These are phyloP conservation scores for Dictyostelium brefeldianum DNA, from an alignment of 78 protist genomes.

Conservation along the genomic window DNA sequence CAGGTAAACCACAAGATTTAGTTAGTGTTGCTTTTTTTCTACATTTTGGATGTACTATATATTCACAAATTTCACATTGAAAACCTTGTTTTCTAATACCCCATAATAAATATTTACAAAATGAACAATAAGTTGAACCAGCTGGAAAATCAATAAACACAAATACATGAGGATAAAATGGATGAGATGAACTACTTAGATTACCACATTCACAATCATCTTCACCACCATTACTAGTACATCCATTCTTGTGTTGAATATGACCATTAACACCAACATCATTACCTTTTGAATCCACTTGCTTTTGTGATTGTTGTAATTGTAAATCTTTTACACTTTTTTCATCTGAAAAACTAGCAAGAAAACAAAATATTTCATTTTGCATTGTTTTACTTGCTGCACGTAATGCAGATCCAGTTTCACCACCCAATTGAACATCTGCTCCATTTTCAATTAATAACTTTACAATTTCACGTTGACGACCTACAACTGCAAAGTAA, in stretches of 20 bases:
- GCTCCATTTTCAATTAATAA: constrained; percentile 45
- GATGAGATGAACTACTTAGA: background rate
- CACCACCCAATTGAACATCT: constrained; percentile 55
- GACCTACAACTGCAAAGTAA: constrained; percentile 45
- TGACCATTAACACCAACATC: background rate
- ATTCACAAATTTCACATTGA: constrained; percentile 64
- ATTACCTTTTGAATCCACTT: background rate
- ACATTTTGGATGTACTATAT: constrained; percentile 65
- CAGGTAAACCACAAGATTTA: constrained; percentile 26
- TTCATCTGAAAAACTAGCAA: constrained; percentile 25
- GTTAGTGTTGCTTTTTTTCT: constrained; percentile 60
- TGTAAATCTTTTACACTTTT: background rate
- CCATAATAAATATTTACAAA: constrained; percentile 52
- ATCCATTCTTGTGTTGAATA: background rate
- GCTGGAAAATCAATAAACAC: constrained; percentile 49
- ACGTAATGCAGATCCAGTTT: constrained; percentile 33
- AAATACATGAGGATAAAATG: constrained; percentile 70
- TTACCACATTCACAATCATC: background rate
- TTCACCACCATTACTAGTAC: background rate
- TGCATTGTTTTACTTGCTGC: constrained; percentile 42
- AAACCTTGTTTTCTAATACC: constrained; percentile 63
- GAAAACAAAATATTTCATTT: constrained; percentile 22
- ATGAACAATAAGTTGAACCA: constrained; percentile 59
- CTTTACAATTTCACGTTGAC: constrained; percentile 37
- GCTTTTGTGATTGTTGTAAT: background rate